Evolutionary conservation across 192 early-diverging fungal species (phyloP), one percentile per base, ranked within the genome.

Genomic region (Backusella macrospora): DNA sequence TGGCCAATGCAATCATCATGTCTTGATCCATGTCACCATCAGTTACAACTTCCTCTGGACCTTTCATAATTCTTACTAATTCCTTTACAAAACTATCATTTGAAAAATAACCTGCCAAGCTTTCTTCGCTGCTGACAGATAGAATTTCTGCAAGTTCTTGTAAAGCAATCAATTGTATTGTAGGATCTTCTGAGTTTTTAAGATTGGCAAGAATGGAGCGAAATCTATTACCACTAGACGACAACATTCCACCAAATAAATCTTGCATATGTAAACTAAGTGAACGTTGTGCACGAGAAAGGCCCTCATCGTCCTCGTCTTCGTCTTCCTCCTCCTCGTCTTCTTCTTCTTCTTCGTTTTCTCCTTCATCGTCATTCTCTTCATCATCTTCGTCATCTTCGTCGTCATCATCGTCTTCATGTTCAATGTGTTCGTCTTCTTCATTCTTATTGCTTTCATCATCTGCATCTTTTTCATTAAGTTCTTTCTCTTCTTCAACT

Each of bases 121-220:
- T 87, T 29, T 89, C 89, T 72, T 93, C 94, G n/a, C 87, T 95
- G 18, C 93, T 90, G 26, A 96, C 88, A 38, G 87, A 87, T 14
- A 97, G 76, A 10, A 91, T 65, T 68, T 95, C 93, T 6, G 94
- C 81, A 59, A 97, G 79, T 73, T 94, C 93, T 72, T 97, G 95
- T 23, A 97, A 81, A 1, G 94, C 91, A n/a, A 96, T 80, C n/a
- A 95, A 68, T 77, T 95, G 93, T 69, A 87, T 75, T 2, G 88
- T 87, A 15, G 86, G 85, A 72, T 93, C 90, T 23, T 83, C 84
- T 43, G 79, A 69, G 21, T 78, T 77, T 26, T 85, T 85, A 13
- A 96, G 81, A 46, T 87, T 86, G 45, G 77, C 73, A 4, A 94
- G 77, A 29, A 93, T 89, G 1, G 87, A 81, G 39, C 84, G 82